Evolutionary conservation across 2,329 filamentous ascomycete genomes (phyloP).

Genomic region (Penicillium sp.): DNA sequence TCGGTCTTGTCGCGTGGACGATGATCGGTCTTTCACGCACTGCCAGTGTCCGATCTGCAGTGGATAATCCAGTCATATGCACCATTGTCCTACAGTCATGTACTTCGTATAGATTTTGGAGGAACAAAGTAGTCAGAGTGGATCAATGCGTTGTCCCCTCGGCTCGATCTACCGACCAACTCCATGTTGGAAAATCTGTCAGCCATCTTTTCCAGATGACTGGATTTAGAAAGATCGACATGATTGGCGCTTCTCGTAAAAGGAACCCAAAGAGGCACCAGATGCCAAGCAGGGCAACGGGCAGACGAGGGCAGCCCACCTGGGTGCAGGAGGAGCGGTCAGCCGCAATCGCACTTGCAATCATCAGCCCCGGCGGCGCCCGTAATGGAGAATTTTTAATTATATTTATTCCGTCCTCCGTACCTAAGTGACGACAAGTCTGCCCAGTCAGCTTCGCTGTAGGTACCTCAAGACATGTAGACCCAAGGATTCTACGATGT

Average conservation of each 20-base stretch:
- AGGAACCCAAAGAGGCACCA: constrained; percentile 7
- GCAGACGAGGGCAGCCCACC: background rate
- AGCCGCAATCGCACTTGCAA: constrained; percentile 16
- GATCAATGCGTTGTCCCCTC: background rate
- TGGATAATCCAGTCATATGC: constrained; percentile 11
- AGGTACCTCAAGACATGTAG: background rate
- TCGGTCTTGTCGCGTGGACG: constrained; percentile 14
- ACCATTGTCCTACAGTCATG: background rate
- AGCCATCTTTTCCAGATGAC: background rate
- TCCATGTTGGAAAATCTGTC: background rate
- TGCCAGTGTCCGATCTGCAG: constrained; percentile 17
- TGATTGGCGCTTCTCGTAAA: background rate
- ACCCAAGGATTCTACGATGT: background rate
- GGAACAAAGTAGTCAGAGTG: background rate
- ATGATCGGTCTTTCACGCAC: constrained; percentile 6
- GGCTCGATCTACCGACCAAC: background rate
- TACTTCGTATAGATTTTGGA: background rate
- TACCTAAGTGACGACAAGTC: background rate
- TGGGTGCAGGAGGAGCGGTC: constrained; percentile 22
- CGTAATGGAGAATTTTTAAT: background rate
- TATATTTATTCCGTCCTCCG: no score
- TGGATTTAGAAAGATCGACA: background rate
- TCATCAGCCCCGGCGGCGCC: constrained; percentile 3
- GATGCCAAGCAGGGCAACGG: background rate
- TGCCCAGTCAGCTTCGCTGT: background rate